Base-by-base conservation (phyloP, 768 basidiomycete genomes). In the Pleurotus djamor region DNA sequence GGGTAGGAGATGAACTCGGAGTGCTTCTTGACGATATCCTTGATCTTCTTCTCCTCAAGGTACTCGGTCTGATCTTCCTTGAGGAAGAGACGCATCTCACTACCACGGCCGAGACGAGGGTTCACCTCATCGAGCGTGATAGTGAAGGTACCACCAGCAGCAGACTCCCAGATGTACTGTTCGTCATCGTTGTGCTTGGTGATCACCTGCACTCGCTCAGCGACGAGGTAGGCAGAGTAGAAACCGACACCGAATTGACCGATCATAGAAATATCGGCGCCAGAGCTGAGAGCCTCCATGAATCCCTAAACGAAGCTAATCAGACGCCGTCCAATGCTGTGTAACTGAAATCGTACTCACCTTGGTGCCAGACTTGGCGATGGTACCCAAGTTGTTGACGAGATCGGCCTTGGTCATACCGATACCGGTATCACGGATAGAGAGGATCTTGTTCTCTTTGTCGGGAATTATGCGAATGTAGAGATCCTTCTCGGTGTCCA, bases 161-260 rank as follows among this genome's bases (percentile, higher is more conserved):
- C 91, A n/a, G 96, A 99, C 84, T 99, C 96, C 97, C 96, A 99
- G 77, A 99, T 95, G 82, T 99, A 98, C 77, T 98, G 96, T 79
- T 98, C 97, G 74, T 98, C 96, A 68, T 98, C 96, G 70, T 99
- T 98, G 85, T 99, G 96, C 81, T 99, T 99, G 65, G 96, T 94
- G 77, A 98, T 90, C 72, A 99, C 94, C 76, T 97, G 96, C 3
- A 99, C 96, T 65, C 90, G 89, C 79, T 99, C 96, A 67, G 96
- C 96, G 65, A 99, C 96, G 68, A 99, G 94, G 85, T 98, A 98
- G 13, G 94, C 92, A 50, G 96, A 98, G 87, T 99, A 98, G 89
- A 98, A 98, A 82, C 96, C 96, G 75, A 99, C 96, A 95, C 96
- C 94, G 77, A 97, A 96, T 81, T 96, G 92, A 78, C 94, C 94